phyloP scores from a whole-genome alignment of 2,329 filamentous ascomycete genomes.

The Fusarium sp. region DNA sequence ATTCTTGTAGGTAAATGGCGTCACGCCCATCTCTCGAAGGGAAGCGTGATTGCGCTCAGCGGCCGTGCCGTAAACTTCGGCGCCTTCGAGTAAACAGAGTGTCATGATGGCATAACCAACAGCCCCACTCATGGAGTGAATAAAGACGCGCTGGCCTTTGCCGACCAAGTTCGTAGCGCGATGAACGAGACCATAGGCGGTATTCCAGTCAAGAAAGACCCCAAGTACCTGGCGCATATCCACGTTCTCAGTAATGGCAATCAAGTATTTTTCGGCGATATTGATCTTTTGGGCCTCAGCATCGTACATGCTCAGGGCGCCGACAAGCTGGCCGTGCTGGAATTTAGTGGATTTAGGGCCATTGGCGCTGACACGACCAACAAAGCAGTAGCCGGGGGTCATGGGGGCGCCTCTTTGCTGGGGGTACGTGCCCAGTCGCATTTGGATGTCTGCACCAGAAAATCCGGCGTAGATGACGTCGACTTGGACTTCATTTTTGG shows the following conservation, averaged over 20 bases:
- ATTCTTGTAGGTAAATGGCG: conserved; percentile 62
- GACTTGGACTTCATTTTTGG: conserved; percentile 60
- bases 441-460: conserved; percentile 62
- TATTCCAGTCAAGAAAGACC: conserved; percentile 61
- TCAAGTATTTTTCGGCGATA: conserved; percentile 60
- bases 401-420: conserved; percentile 61
- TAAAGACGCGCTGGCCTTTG: conserved; percentile 61
- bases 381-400: conserved; percentile 63
- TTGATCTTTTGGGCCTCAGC: conserved; percentile 62
- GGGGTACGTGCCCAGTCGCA: conserved; percentile 64
- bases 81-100: conserved; percentile 59
- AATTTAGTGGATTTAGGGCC: conserved; percentile 55
- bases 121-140: conserved; percentile 65
- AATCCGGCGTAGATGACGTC: conserved; percentile 63
- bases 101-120: conserved; percentile 61
- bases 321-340: conserved; percentile 53
- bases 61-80: conserved; percentile 64
- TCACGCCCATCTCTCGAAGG: conserved; percentile 56
- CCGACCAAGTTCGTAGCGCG: conserved; percentile 55
- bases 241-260: conserved; percentile 57
- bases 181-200: conserved; percentile 56
- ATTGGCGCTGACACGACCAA: conserved; percentile 58
- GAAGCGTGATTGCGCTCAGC: conserved; percentile 60
- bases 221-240: conserved; percentile 58
- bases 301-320: conserved; percentile 57